These are phyloP conservation scores for Phytopythium helicoides DNA, from an alignment of 352 stramenopile species.

Conservation along the genomic window DNA sequence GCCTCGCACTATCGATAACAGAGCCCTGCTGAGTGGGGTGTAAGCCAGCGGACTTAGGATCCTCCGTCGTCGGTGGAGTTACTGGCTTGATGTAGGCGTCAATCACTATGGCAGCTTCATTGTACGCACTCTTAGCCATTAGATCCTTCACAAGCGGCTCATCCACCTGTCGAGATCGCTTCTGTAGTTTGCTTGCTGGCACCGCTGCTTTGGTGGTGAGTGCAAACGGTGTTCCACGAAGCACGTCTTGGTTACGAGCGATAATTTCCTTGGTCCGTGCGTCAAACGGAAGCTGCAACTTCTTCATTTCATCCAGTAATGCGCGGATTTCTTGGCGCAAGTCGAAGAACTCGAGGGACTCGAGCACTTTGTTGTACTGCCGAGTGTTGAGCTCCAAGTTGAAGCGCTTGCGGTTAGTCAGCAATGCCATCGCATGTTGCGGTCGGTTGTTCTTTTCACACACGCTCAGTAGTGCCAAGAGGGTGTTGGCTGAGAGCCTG, in stretches of 20 bases:
- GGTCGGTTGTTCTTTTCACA: conserved; percentile 34
- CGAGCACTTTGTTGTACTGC: conserved; percentile 41
- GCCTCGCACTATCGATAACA: conserved; percentile 1
- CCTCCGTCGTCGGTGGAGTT: conserved; percentile 11
- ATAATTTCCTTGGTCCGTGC: conserved; percentile 26
- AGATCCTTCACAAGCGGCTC: conserved; percentile 21
- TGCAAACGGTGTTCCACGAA: conserved; percentile 27
- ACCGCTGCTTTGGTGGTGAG: conserved; percentile 2
- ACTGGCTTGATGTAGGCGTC: conserved; percentile 23
- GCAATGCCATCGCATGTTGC: conserved; percentile 44
- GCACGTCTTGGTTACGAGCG: conserved; percentile 29
- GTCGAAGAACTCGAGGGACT: conserved; percentile 41
- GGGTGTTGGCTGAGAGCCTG: conserved; percentile 37
- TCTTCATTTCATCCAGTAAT: conserved; percentile 45
- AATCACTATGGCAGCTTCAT: conserved; percentile 29
- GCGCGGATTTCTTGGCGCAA: conserved; percentile 25
- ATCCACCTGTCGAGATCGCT: conserved; percentile 20
- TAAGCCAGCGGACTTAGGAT: background rate
- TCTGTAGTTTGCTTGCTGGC: background rate
- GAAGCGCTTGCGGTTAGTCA: conserved; percentile 57
- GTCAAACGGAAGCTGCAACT: conserved; percentile 21
- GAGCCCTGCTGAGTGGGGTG: conserved; percentile 1
- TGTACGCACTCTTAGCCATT: conserved; percentile 24
- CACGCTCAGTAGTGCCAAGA: conserved; percentile 46
- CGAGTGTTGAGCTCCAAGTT: conserved; percentile 31